Percentiles rank a stretch among this genome's conserved stretches.
These are phyloP conservation scores for Combretum micranthum DNA, from an alignment of 345 rosid genomes.

Conservation along the genomic window DNA sequence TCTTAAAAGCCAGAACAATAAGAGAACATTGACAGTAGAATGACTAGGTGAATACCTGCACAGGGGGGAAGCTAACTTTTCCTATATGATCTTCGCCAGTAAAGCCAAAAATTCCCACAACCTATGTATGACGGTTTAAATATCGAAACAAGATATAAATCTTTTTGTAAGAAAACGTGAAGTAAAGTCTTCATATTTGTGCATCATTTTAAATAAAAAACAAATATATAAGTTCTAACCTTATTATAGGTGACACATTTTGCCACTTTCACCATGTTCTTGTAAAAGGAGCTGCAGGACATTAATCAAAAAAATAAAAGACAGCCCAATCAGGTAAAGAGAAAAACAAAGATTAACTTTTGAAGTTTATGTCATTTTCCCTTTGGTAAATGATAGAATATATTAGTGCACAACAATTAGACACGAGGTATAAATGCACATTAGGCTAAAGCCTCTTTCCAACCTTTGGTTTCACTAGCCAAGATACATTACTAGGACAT, in stretches of 20 bases:
- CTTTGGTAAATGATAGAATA: no score
- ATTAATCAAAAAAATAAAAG: background rate
- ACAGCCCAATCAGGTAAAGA: no score
- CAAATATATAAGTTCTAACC: constrained; percentile 46
- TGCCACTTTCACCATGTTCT: constrained; percentile 79
- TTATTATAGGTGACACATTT: constrained; percentile 85
- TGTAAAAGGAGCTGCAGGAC: constrained; percentile 68
- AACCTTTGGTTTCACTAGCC: no score
- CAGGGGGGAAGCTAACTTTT: constrained; percentile 88
- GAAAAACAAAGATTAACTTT: no score
- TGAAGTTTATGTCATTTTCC: no score
- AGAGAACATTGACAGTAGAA: background rate
- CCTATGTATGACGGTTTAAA: constrained; percentile 28
- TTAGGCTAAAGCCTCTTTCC: no score
- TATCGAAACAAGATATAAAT: background rate
- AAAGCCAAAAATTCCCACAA: constrained; percentile 85
- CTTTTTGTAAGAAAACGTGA: no score
- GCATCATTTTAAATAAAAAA: background rate
- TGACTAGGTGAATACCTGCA: constrained; percentile 48
- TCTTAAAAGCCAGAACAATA: background rate
- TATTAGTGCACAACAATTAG: no score
- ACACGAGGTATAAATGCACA: no score
- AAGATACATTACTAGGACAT: no score
- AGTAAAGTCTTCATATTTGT: no score
- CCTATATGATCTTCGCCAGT: constrained; percentile 92